Evolutionary conservation across 257 asterid genomes (phyloP).

Genomic region (Solanum lycopersicoides): DNA sequence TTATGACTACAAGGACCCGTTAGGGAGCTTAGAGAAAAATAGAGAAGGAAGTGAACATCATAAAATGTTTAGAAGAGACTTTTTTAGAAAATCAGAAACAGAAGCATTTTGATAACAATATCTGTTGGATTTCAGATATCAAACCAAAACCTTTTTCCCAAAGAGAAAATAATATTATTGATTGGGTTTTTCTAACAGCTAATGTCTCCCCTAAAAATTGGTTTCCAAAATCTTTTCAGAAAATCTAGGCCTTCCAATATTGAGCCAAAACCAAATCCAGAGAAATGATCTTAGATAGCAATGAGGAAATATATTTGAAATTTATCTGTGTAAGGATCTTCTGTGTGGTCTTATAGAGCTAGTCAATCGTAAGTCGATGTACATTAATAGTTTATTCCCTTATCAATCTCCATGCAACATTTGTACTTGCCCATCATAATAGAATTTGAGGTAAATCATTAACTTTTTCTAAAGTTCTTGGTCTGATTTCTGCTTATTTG

Average conservation of each 20-base stretch:
- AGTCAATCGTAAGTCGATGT: not conserved
- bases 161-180: not conserved
- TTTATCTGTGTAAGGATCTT: not conserved
- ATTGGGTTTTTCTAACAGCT: not conserved
- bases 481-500: constrained; percentile 13
- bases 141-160: not conserved
- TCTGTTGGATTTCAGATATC: not conserved
- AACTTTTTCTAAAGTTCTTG: not conserved
- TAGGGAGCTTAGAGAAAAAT: not conserved
- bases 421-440: not conserved
- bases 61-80: not conserved
- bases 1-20: not conserved
- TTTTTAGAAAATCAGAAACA: not conserved
- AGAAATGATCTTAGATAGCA: not conserved
- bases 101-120: not conserved
- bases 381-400: not conserved
- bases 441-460: not conserved
- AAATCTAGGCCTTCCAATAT: not conserved
- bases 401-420: not conserved
- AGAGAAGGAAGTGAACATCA: not conserved
- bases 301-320: not conserved
- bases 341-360: not conserved
- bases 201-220: not conserved
- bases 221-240: not conserved
- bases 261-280: not conserved